These are phyloP conservation scores for Fusarium subglutinans DNA, from an alignment of 2,329 filamentous ascomycete species.

Conservation along the genomic window DNA sequence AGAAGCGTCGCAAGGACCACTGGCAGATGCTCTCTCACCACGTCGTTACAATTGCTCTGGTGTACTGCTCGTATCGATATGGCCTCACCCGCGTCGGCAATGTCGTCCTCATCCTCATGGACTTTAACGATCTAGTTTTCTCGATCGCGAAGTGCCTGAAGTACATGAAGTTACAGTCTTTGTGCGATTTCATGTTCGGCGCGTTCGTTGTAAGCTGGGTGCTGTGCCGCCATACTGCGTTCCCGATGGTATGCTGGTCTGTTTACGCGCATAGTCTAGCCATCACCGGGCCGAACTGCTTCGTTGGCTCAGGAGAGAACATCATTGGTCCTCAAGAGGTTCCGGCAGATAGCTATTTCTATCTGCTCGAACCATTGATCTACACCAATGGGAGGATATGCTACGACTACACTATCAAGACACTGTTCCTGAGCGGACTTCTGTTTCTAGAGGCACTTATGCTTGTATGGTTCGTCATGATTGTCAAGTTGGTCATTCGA, in stretches of 20 bases:
- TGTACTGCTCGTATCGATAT: constrained; percentile 85
- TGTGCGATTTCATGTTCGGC: constrained; percentile 85
- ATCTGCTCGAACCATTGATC: constrained; percentile 78
- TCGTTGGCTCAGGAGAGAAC: constrained; percentile 63
- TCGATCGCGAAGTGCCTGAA: constrained; percentile 91
- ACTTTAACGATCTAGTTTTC: constrained; percentile 76
- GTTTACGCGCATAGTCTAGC: constrained; percentile 27
- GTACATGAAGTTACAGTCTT: constrained; percentile 78
- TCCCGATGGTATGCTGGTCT: constrained; percentile 83
- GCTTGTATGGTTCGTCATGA: constrained; percentile 89
- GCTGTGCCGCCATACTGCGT: constrained; percentile 81
- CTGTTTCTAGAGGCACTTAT: constrained; percentile 82
- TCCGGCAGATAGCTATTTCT: constrained; percentile 58
- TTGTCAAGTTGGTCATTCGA: constrained; percentile 61
- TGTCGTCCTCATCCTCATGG: constrained; percentile 90
- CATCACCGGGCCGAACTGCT: constrained; percentile 69
- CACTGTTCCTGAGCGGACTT: constrained; percentile 80
- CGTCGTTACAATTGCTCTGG: constrained; percentile 83
- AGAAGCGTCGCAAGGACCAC: constrained; percentile 93
- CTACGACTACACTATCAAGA: constrained; percentile 78
- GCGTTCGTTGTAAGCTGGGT: constrained; percentile 92
- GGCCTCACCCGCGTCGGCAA: constrained; percentile 88
- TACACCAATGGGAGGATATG: constrained; percentile 78
- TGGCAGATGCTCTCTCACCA: constrained; percentile 97
- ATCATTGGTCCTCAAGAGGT: constrained; percentile 62